Evolutionary conservation across 1,284 basidiomycete species (phyloP), one percentile per base, ranked within the genome.

Genomic region (Tremellales sp.): DNA sequence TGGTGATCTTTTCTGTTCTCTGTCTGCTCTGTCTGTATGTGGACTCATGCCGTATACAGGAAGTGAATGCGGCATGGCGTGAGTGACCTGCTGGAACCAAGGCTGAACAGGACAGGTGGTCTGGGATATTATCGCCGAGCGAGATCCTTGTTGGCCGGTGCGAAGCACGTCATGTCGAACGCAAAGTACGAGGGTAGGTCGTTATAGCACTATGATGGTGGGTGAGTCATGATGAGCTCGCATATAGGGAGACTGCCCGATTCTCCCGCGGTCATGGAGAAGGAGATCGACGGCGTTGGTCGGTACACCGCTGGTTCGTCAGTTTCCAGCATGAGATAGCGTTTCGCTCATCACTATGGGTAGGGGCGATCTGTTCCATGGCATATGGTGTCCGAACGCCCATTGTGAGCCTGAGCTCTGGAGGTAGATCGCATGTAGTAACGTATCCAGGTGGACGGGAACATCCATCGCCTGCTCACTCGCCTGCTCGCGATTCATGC

Each of bases 81-180:
- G 35, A 36, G 56, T 47, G 21, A 21, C 40, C 33, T 43, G 12
- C 25, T 9, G 39, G 18, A 7, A 18, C 12, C 16, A 21, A 25
- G 18, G 16, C 13, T 40, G 38, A 45, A 44, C 7, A 24, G 24
- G 14, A 16, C 38, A 66, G 63, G 60, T 34, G 76, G 91, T 3
- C 76, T 95, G 3, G 91, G 91, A 2, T 95, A 95, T 72, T 97
- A 95, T 68, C 86, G 86, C 18, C 81, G 91, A 38, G 92, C 90
- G 10, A 81, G 83, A 38, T 81, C 87, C 25, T 75, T 97, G 13
- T 81, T 89, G 5, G 77, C 73, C 4, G 87, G 85, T 5, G 87
- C 91, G 0, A 79, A 88, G 66, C 88, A 85, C 51, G 84, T 82
- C 31, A 80, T 88, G 28, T 68, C 75, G 10, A 77, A 86, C 28